Evolutionary conservation across 1,284 basidiomycete species (phyloP).

Genomic region (Heterobasidion occidentale): DNA sequence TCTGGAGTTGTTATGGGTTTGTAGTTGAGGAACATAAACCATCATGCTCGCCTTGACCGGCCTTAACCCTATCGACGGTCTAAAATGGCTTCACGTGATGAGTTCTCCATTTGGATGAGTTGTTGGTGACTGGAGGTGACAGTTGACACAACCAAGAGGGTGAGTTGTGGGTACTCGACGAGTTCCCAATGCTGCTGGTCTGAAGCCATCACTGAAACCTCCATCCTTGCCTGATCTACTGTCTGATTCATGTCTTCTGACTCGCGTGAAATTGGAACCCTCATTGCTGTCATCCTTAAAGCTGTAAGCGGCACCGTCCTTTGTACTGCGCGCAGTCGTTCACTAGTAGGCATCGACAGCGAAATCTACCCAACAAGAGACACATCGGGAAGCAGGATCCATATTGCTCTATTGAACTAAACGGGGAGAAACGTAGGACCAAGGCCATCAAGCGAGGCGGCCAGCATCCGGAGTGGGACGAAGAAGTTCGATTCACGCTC

Average conservation of each 20-base stretch:
- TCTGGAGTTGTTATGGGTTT: background rate
- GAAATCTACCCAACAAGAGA: slow-evolving; percentile 89
- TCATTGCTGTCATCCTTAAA: slow-evolving; percentile 92
- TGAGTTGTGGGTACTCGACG: too few relatives aligned
- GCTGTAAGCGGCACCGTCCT: slow-evolving; percentile 49
- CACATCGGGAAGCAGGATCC: slow-evolving; percentile 98
- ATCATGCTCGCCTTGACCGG: background rate
- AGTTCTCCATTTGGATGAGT: background rate
- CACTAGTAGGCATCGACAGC: slow-evolving; percentile 34
- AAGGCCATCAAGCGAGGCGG: slow-evolving; percentile 93
- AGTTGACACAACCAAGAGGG: background rate
- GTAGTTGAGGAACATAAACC: background rate
- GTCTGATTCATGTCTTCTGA: slow-evolving; percentile 39
- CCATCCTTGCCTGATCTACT: background rate
- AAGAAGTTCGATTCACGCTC: slow-evolving; percentile 92
- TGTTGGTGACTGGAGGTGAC: background rate
- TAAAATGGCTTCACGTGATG: background rate
- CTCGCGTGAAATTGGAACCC: slow-evolving; percentile 81
- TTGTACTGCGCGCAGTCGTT: slow-evolving; percentile 10
- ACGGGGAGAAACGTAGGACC: slow-evolving; percentile 78
- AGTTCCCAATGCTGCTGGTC: too few relatives aligned
- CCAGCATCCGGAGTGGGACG: slow-evolving; percentile 98
- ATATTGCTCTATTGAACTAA: slow-evolving; percentile 78
- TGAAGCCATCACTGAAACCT: too few relatives aligned
- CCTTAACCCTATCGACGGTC: background rate